Conservation (phyloP, 305 asterid genomes). For the Fraxinus sp. region DNA sequence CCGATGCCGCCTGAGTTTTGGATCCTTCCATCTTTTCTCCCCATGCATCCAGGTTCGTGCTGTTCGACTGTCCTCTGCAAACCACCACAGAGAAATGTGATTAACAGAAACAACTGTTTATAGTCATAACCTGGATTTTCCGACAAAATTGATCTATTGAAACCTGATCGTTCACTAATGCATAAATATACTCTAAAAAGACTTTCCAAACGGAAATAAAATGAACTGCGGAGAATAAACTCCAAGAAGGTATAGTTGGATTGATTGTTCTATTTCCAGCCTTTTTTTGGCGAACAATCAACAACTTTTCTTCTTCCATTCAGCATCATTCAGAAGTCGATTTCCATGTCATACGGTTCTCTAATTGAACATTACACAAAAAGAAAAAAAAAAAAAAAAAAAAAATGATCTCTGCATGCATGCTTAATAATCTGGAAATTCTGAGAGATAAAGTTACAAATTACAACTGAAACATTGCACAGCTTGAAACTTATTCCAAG, state of each 20-base stretch:
- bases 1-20: constrained; percentile 96
- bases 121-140: neutral
- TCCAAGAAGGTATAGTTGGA: neutral
- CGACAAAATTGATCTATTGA: neutral
- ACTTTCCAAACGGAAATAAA: neutral
- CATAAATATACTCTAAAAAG: neutral
- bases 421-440: neutral
- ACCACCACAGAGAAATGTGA: neutral
- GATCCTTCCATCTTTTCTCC: constrained; percentile 87
- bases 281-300: neutral
- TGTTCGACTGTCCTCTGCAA: neutral
- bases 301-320: neutral
- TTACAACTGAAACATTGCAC: neutral
- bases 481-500: neutral
- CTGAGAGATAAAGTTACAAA: neutral
- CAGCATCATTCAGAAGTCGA: neutral
- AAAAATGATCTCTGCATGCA: neutral
- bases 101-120: neutral
- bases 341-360: neutral
- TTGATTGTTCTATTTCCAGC: neutral
- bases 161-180: neutral
- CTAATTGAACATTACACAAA: neutral
- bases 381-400: too few relatives aligned
- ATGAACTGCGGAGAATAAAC: neutral
- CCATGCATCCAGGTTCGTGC: constrained; percentile 81